Percentiles rank a stretch among this genome's conserved stretches.
These are phyloP conservation scores for Soucietia sequanensis DNA, from an alignment of 805 yeast species.

Conservation along the genomic window DNA sequence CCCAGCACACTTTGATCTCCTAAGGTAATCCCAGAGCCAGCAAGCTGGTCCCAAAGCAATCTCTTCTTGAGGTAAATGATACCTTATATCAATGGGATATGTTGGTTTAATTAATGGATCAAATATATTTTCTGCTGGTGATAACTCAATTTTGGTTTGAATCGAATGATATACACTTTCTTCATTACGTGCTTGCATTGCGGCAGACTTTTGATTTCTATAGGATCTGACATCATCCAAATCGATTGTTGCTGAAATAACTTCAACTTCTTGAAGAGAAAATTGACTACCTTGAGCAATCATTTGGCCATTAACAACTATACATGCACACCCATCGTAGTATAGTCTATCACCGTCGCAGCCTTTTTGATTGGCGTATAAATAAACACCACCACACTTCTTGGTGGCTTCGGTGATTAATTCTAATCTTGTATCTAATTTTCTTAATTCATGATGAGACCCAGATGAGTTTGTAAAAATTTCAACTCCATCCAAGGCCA, in stretches of 20 bases:
- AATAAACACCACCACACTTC: constrained; percentile 94
- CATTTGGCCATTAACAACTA: constrained; percentile 87
- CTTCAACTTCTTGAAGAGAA: constrained; percentile 88
- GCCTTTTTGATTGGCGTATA: constrained; percentile 94
- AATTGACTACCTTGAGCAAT: constrained; percentile 95
- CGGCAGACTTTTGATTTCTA: constrained; percentile 73
- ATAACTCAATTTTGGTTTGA: constrained; percentile 61
- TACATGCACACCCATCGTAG: constrained; percentile 96
- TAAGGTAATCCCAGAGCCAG: constrained; percentile 97
- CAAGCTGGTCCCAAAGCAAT: constrained; percentile 98
- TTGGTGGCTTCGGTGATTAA: constrained; percentile 89
- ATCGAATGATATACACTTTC: constrained; percentile 51
- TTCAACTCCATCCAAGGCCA: constrained; percentile 97
- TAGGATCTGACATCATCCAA: constrained; percentile 86
- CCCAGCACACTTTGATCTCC: constrained; percentile 89
- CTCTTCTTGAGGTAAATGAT: constrained; percentile 90
- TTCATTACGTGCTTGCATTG: constrained; percentile 60
- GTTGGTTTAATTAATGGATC: constrained; percentile 65
- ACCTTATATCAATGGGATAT: constrained; percentile 45
- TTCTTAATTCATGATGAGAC: constrained; percentile 94
- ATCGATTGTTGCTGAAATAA: constrained; percentile 91
- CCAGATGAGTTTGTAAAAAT: constrained; percentile 95
- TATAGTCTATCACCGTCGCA: constrained; percentile 98
- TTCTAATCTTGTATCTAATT: constrained; percentile 78
- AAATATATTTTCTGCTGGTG: constrained; percentile 59